phyloP scores from a whole-genome alignment of 2,329 filamentous ascomycete genomes.

The Microdochium trichocladiopsis region DNA sequence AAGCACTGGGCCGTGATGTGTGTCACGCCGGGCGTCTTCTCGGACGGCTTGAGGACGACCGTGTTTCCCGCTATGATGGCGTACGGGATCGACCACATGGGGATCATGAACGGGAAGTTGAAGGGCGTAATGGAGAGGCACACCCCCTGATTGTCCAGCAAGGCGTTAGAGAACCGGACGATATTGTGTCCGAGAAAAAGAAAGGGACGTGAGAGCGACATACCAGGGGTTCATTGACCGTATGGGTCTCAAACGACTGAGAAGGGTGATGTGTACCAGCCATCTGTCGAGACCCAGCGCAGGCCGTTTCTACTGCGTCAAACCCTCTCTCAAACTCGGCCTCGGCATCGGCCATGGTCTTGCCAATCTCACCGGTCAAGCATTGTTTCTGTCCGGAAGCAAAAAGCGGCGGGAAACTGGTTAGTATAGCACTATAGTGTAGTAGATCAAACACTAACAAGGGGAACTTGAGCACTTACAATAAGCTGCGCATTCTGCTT shows the following conservation, averaged over 20 bases:
- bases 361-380: background rate
- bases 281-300: background rate
- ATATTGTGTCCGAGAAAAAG: background rate
- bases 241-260: background rate
- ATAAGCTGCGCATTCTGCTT: background rate
- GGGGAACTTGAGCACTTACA: background rate
- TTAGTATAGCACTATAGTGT: no score
- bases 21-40: constrained; percentile 60
- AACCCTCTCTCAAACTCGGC: background rate
- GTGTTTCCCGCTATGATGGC: constrained; percentile 59
- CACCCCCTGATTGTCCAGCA: background rate
- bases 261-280: background rate
- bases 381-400: background rate
- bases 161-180: background rate
- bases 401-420: background rate
- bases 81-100: constrained; percentile 73
- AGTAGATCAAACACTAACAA: no score
- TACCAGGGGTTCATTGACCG: background rate
- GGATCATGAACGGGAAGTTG: constrained; percentile 48
- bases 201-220: background rate
- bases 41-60: constrained; percentile 58
- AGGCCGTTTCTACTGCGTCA: background rate
- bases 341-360: background rate
- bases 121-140: constrained; percentile 12
- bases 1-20: constrained; percentile 60